Percentiles rank a stretch among this genome's conserved stretches.
These are phyloP conservation scores for Exophiala calicioides DNA, from an alignment of 2,329 filamentous ascomycete species.

Conservation along the genomic window DNA sequence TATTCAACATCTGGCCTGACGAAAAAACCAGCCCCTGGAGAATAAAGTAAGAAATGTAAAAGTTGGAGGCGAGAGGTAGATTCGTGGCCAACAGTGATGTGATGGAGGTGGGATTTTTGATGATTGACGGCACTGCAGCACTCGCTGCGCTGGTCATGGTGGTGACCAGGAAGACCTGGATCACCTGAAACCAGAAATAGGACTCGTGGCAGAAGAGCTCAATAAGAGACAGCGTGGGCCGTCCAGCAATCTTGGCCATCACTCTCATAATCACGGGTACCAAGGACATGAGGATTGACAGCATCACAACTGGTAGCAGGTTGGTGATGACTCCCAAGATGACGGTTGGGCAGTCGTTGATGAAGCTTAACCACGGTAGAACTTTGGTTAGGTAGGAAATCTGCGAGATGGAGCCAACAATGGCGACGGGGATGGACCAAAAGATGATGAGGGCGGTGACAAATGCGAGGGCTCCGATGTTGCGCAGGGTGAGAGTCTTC, in stretches of 20 bases:
- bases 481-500: conserved; percentile 79
- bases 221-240: conserved; percentile 71
- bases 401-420: conserved; percentile 85
- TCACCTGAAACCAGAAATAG: conserved; percentile 74
- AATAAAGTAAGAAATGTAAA: conserved; percentile 94
- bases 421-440: conserved; percentile 75
- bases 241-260: conserved; percentile 74
- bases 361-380: conserved; percentile 72
- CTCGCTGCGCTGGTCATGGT: conserved; percentile 81
- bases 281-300: conserved; percentile 82
- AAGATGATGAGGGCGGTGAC: conserved; percentile 80
- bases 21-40: conserved; percentile 85
- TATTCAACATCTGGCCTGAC: conserved; percentile 71
- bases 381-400: conserved; percentile 63
- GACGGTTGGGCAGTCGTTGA: conserved; percentile 67
- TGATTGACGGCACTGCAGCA: conserved; percentile 64
- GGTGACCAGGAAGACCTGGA: conserved; percentile 88
- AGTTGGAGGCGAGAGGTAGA: conserved; percentile 83
- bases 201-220: conserved; percentile 88
- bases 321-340: conserved; percentile 83
- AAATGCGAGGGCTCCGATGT: conserved; percentile 68
- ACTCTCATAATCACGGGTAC: conserved; percentile 80
- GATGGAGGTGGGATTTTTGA: conserved; percentile 61
- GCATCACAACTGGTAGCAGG: conserved; percentile 74
- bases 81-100: conserved; percentile 69